These are phyloP conservation scores for Aspergillus panamensis DNA, from an alignment of 495 filamentous ascomycete species.

Conservation along the genomic window DNA sequence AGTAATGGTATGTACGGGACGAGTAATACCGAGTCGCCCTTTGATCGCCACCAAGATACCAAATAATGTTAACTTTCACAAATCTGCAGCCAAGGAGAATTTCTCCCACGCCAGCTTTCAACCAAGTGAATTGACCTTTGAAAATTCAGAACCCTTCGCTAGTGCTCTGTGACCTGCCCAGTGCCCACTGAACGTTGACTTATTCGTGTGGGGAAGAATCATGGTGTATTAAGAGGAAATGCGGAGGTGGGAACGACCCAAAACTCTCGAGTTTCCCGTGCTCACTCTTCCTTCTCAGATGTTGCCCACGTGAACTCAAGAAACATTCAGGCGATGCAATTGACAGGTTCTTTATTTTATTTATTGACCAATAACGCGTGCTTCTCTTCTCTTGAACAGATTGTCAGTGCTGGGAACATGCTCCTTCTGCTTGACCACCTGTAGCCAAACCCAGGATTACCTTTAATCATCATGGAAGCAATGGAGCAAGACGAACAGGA, in stretches of 20 bases:
- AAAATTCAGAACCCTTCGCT: not conserved
- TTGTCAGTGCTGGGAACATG: slow-evolving; percentile 12
- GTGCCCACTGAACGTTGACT: not conserved
- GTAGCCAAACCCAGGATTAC: not conserved
- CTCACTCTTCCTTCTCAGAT: not conserved
- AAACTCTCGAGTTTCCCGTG: not conserved
- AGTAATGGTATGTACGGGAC: slow-evolving; percentile 10
- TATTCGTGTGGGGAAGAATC: slow-evolving; percentile 5
- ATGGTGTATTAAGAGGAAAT: slow-evolving; percentile 1
- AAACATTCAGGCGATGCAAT: slow-evolving; percentile 1
- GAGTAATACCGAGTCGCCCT: slow-evolving; percentile 7
- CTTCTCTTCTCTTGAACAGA: not conserved
- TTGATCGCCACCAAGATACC: not conserved
- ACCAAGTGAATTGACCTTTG: not conserved
- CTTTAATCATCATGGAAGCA: slow-evolving; percentile 5
- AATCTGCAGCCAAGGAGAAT: not conserved
- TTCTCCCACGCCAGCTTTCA: not conserved
- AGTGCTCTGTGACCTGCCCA: not conserved
- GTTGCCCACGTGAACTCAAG: too few relatives aligned
- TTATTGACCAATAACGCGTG: not conserved
- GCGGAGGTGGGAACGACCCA: slow-evolving; percentile 8
- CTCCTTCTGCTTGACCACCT: not conserved
- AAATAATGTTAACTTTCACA: not conserved
- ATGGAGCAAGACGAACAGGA: slow-evolving; percentile 23
- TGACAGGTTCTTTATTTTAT: not conserved